Evolutionary conservation across 2,329 filamentous ascomycete genomes (phyloP).

Genomic region (Colletotrichum simmondsii): DNA sequence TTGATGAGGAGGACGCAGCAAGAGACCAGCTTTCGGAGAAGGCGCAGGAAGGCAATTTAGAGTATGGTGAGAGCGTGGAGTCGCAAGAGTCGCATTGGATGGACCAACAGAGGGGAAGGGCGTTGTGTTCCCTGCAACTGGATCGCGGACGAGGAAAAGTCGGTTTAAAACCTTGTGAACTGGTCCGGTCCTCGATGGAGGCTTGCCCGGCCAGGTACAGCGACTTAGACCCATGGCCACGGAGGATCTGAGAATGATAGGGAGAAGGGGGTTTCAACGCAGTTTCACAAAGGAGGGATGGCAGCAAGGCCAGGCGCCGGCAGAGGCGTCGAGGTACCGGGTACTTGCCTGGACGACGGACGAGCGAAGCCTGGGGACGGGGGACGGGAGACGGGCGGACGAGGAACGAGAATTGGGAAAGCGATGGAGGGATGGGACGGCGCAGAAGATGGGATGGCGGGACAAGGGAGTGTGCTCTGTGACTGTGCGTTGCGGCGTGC

Average conservation of each 20-base stretch:
- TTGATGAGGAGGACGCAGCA: neutral
- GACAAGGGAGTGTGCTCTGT: slow-evolving; percentile 12
- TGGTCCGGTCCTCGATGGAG: slow-evolving; percentile 28
- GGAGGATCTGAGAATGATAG: slow-evolving; percentile 31
- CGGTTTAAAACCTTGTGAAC: slow-evolving; percentile 43
- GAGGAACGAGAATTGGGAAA: slow-evolving; percentile 26
- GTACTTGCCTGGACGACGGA: slow-evolving; percentile 18
- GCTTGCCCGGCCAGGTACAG: slow-evolving; percentile 29
- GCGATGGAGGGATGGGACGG: slow-evolving; percentile 14
- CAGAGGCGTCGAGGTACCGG: slow-evolving; percentile 16
- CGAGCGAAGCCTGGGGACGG: slow-evolving; percentile 8
- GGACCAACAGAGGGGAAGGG: slow-evolving; percentile 29
- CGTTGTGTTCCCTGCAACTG: slow-evolving; percentile 32
- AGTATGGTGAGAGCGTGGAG: slow-evolving; percentile 33
- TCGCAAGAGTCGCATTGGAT: slow-evolving; percentile 29
- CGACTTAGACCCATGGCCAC: slow-evolving; percentile 32
- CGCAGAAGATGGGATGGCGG: slow-evolving; percentile 29
- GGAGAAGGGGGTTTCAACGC: slow-evolving; percentile 33
- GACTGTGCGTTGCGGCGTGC: neutral
- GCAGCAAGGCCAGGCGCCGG: slow-evolving; percentile 17
- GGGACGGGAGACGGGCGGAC: slow-evolving; percentile 24
- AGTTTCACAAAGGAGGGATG: slow-evolving; percentile 30
- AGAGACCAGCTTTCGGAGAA: slow-evolving; percentile 20
- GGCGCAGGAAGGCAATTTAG: slow-evolving; percentile 32
- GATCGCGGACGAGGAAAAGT: slow-evolving; percentile 46